A percentile compares a stretch with the other conserved stretches of the same genome.
Evolutionary conservation across 441 rosid species (phyloP).

Genomic region (Populus hybrid): DNA sequence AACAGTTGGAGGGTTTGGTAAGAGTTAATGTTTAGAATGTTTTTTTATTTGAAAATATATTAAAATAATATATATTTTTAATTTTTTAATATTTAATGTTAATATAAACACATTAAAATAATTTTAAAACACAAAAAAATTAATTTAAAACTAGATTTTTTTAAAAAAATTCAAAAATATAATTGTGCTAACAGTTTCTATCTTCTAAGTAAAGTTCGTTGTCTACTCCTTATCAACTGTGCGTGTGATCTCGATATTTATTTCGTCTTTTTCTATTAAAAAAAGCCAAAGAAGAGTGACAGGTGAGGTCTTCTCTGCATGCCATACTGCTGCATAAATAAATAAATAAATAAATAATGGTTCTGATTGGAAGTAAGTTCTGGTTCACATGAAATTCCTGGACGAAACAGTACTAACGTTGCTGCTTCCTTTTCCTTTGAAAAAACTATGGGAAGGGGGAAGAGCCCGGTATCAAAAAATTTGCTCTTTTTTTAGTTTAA

Average conservation of each 20-base stretch:
- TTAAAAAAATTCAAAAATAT: no score
- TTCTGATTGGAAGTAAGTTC: neutral
- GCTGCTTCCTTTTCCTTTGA: neutral
- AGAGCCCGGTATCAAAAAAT: rapidly evolving
- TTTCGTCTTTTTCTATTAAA: neutral
- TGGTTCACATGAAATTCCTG: neutral
- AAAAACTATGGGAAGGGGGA: no score
- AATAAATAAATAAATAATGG: neutral
- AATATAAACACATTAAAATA: no score
- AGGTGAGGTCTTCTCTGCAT: neutral
- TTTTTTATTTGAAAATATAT: no score
- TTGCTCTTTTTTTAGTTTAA: no score
- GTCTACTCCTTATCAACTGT: neutral
- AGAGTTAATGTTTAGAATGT: no score
- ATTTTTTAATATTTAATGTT: no score
- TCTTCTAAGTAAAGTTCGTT: neutral
- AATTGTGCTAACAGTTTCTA: no score
- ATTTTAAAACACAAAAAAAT: no score
- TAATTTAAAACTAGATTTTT: no score
- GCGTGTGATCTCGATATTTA: neutral
- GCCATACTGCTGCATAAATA: neutral
- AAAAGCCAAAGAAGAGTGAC: neutral
- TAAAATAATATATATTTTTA: no score
- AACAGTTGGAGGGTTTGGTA: no score
- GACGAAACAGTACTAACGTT: neutral